phyloP scores from a whole-genome alignment of 495 filamentous ascomycete genomes.

The Umbilicaria muhlenbergii region DNA sequence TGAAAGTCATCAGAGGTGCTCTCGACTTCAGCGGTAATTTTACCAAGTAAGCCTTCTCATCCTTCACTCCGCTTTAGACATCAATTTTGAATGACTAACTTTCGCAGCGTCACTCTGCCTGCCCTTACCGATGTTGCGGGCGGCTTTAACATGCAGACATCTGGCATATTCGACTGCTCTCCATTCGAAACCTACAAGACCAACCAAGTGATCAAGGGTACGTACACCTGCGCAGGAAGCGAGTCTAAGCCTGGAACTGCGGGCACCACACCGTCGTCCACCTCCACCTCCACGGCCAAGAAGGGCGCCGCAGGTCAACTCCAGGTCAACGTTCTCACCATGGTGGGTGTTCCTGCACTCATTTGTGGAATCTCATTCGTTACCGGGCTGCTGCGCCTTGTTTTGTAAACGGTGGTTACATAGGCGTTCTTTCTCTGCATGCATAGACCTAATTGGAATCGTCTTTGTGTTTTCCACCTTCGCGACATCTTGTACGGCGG shows the following conservation, averaged over 20 bases:
- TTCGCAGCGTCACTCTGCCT: conserved; percentile 50
- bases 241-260: conserved; percentile 26
- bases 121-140: conserved; percentile 60
- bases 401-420: conserved; percentile 26
- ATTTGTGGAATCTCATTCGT: conserved; percentile 19
- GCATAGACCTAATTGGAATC: conserved; percentile 7
- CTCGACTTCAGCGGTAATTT: conserved; percentile 83
- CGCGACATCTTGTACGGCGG: conserved; percentile 10
- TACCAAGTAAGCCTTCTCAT: conserved; percentile 42
- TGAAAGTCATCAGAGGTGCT: conserved; percentile 63
- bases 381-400: conserved; percentile 25
- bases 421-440: conserved; percentile 20
- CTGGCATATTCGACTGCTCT: conserved; percentile 43
- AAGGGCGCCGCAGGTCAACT: conserved; percentile 25
- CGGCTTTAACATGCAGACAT: conserved; percentile 72
- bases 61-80: not conserved
- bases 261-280: conserved; percentile 20
- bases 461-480: conserved; percentile 11
- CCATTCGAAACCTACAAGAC: conserved; percentile 27
- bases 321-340: conserved; percentile 18
- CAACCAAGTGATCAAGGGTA: conserved; percentile 43
- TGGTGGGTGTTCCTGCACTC: conserved; percentile 12
- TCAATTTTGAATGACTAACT: conserved; percentile 9
- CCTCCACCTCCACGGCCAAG: conserved; percentile 17
- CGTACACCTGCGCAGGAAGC: conserved; percentile 36